These are phyloP conservation scores for Macrolepiota dolichaula DNA, from an alignment of 768 basidiomycete species.

Conservation along the genomic window DNA sequence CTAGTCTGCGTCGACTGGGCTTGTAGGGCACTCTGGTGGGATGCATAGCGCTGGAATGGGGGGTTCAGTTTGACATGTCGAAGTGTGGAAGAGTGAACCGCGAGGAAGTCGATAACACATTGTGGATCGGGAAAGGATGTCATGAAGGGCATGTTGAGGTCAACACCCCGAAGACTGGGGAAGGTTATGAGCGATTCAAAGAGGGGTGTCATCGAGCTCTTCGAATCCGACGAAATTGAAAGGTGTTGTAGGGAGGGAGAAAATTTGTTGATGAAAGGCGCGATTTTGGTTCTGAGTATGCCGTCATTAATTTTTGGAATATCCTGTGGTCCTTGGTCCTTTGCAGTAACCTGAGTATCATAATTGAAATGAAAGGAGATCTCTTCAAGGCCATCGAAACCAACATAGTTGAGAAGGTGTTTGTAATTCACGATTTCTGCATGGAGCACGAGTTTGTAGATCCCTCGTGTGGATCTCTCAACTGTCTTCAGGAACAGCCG, in stretches of 20 bases:
- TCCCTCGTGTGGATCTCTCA: not conserved
- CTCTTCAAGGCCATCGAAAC: not conserved
- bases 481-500: not conserved
- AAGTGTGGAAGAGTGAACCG: constrained; percentile 16
- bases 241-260: constrained; percentile 22
- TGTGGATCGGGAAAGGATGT: not conserved
- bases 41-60: not conserved
- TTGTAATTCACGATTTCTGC: not conserved
- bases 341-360: not conserved
- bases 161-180: not conserved
- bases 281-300: not conserved
- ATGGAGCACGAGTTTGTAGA: not conserved
- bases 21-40: not conserved
- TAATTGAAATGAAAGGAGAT: not conserved
- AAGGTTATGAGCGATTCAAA: constrained; percentile 17
- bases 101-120: not conserved
- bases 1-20: not conserved
- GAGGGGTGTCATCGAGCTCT: constrained; percentile 16
- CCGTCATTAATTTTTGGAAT: not conserved
- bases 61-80: constrained; percentile 21
- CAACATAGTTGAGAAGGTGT: not conserved
- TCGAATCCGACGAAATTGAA: constrained; percentile 28
- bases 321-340: not conserved
- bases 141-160: not conserved
- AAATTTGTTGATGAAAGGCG: not conserved